Evolutionary conservation across 169 alveolate species (phyloP), one percentile per base, ranked within the genome.

Genomic region (Plasmodium relictum): DNA sequence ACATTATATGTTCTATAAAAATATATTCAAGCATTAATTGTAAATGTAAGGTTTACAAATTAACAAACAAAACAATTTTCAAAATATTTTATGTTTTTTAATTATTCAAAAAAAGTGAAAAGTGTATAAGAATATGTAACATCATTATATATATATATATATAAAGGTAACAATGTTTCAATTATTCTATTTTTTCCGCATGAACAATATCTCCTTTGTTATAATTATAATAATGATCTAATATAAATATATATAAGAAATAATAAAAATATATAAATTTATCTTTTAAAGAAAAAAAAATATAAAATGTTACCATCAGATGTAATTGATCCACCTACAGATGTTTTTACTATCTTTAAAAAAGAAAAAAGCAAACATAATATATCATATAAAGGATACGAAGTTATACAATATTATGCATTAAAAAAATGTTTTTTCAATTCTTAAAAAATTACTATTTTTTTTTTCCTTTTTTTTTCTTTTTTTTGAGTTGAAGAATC

Each of bases 191-290:
- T 7, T 61, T 22, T 14, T 52, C 14, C 48, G 69, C 89, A 31
- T 52, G 76, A 37, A 65, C 89, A 39, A 76, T 22, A 31, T 76
- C 89, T 1, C 89, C 89, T 68, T 76, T 76, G 26, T 76, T 76
- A 39, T 26, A 76, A 63, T 76, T 76, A 68, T 76, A 65, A 16
- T 76, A 70, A 37, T 76, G 37, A 41, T 58, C 89, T 76, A 65
- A 59, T 16, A 42, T 71, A 48, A 24, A 3, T 24, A 62, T 62
- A 62, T 8, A 10, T 14, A 63, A 26, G 39, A 74, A 74, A 74
- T 61, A 59, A 39, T 14, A 10, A 54, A 45, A 54, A 73, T 62
- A 62, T 24, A 62, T 62, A 22, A 7, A 37, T 6, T 8, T 62
- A 6, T 41, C 6, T 31, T n/a, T 18, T 31, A 69, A 16, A 42